Base-by-base conservation (phyloP, 441 rosid species). In the Arabidopsis lyrata region DNA sequence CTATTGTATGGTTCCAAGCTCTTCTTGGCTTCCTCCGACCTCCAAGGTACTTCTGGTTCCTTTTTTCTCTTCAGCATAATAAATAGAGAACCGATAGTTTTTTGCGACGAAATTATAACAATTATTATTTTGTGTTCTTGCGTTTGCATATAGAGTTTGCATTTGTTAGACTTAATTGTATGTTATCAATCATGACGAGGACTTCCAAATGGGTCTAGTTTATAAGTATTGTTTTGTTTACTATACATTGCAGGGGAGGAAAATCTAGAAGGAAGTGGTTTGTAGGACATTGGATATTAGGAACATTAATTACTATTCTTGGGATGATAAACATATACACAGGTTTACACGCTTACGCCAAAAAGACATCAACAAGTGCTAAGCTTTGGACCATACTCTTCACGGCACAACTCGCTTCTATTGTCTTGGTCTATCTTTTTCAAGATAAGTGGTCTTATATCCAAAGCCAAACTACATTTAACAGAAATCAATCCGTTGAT, bases 391-490 rank as follows among this genome's bases (percentile, higher is more conserved):
- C 78, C 27, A 78, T 82, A 56, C 15, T 83, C 56, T 87, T 92
- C 79, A 84, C 90, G 1, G 53, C 62, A 18, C 77, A 92, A 81
- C 69, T 87, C 72, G 82, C 83, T 34, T 61, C 71, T 35, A 32
- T 87, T 6, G 76, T 69, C 38, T 75, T 87, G 69, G 16, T 90
- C 64, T 90, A 90, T 82, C 81, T 92, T 65, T 78, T 90, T 32
- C 96, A 88, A 83, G 97, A 87, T 73, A 92, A 92, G 77, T 87
- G 87, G 90, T 73, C 53, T 8, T 82, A 88, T 57, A 82, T 90
- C 71, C 86, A 79, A 78, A 85, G 77, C 70, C 89, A 89, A 62
- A 41, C 53, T 42, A 47, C 16, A 0, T 4, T 29, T n/a, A 6
- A 49, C 62, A 64, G 63, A 34, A 47, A 31, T 16, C 72, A 77